phyloP scores from a whole-genome alignment of 441 rosid genomes.

The Erysimum cheiri region DNA sequence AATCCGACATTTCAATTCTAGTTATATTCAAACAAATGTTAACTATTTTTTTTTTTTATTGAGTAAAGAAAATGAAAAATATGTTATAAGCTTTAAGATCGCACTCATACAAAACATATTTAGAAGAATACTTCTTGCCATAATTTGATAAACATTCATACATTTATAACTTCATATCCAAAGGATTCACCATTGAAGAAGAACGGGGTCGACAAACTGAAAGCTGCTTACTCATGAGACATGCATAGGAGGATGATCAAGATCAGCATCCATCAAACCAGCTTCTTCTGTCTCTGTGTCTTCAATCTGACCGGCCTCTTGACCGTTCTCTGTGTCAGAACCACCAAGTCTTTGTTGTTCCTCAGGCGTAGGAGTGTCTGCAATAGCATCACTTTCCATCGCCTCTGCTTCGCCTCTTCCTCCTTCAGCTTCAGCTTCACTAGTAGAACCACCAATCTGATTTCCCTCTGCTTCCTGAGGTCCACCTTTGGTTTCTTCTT shows the following conservation, averaged over 20 bases:
- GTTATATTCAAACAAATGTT: not conserved
- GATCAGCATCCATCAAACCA: constrained; percentile 49
- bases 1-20: not conserved
- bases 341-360: constrained; percentile 79
- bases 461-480: constrained; percentile 67
- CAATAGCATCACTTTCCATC: constrained; percentile 67
- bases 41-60: not conserved
- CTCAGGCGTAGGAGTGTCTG: constrained; percentile 66
- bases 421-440: constrained; percentile 74
- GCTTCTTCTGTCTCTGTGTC: constrained; percentile 84
- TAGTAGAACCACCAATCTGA: constrained; percentile 67
- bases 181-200: constrained; percentile 12
- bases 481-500: constrained; percentile 74
- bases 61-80: not conserved
- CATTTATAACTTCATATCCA: constrained; percentile 19
- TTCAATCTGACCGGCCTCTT: constrained; percentile 80
- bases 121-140: not conserved
- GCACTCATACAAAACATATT: not conserved
- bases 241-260: constrained; percentile 32
- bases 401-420: constrained; percentile 62
- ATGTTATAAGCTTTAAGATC: not conserved
- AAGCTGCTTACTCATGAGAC: constrained; percentile 24
- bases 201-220: constrained; percentile 21
- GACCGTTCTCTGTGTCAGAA: constrained; percentile 73
- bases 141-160: constrained; percentile 8